These are phyloP conservation scores for Phytophthora uliginosa DNA, from an alignment of 352 stramenopile genomes.

Conservation along the genomic window DNA sequence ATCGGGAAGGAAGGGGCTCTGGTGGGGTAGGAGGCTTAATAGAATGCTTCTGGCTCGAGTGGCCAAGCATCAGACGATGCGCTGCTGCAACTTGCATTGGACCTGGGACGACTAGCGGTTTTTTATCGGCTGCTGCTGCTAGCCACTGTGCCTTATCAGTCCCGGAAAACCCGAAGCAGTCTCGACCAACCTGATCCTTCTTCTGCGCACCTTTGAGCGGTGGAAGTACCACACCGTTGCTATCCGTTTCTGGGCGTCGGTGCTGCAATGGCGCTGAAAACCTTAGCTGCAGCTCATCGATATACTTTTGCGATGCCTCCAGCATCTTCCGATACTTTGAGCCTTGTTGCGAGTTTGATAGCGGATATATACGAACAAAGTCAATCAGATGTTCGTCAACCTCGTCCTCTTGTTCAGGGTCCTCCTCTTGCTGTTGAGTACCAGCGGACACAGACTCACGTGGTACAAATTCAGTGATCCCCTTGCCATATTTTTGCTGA, in stretches of 20 bases:
- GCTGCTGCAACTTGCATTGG: conserved; percentile 82
- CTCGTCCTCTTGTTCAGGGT: conserved; percentile 19
- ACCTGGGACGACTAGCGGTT: conserved; percentile 65
- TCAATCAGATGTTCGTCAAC: conserved; percentile 71
- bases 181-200: conserved; percentile 64
- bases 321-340: conserved; percentile 85
- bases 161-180: conserved; percentile 85
- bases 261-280: conserved; percentile 86
- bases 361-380: conserved; percentile 77
- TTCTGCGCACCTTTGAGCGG: conserved; percentile 65
- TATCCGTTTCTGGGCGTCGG: conserved; percentile 54
- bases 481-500: conserved; percentile 72
- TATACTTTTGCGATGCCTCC: conserved; percentile 81
- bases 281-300: conserved; percentile 85
- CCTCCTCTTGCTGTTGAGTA: conserved; percentile 13
- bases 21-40: conserved; percentile 81
- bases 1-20: conserved; percentile 53
- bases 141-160: conserved; percentile 83
- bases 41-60: conserved; percentile 85
- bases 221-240: conserved; percentile 50
- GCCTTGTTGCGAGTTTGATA: conserved; percentile 42
- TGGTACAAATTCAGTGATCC: conserved; percentile 56
- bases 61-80: conserved; percentile 85
- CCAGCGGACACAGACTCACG: conserved; percentile 4
- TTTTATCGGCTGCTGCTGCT: conserved; percentile 52